Evolutionary conservation across 192 early-diverging fungal species (phyloP), one percentile per base, ranked within the genome.

Genomic region (Coemansia sp.): DNA sequence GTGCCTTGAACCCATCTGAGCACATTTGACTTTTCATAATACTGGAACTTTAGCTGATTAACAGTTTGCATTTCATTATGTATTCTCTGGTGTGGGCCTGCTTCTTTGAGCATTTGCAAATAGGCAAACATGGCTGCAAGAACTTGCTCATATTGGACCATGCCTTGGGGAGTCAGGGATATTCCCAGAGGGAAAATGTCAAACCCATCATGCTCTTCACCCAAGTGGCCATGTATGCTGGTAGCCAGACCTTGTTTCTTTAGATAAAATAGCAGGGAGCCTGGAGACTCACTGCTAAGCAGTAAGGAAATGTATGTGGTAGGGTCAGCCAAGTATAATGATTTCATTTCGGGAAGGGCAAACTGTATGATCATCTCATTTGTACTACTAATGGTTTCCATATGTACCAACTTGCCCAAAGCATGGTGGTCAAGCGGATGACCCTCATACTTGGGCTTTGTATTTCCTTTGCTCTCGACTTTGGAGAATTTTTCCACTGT

Each of bases 401-500:
- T 80, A 57, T 76, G 85, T 11, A 90, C 71, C 48, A 84, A 76
- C 57, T 84, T 87, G 83, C 90, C 83, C 6, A 93, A 69, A 65
- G 93, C 88, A 16, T 85, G 78, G 10, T 72, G 38, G 7, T 86
- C 85, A 53, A 93, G 75, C 18, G 92, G 91, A 66, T 89, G 87
- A 0, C 75, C 73, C n/a, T 61, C 71, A 59, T 87, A 88, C 2
- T 64, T 68, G 12, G 89, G 85, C 23, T 76, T 56, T 13, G 83
- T 70, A 57, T 89, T 81, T 60, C 82, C 70, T 65, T 86, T 90
- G 73, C 92, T 92, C 51, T 81, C 77, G 41, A 98, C 83, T 29
- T 63, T 74, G 0, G 90, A 89, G 59, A 96, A 93, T 66, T 85
- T 90, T 24, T 86, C 82, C 18, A 91, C 88, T 0, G 86, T 88